Evolutionary conservation across 139 green algal species (phyloP).

Genomic region (Micractinium conductrix): DNA sequence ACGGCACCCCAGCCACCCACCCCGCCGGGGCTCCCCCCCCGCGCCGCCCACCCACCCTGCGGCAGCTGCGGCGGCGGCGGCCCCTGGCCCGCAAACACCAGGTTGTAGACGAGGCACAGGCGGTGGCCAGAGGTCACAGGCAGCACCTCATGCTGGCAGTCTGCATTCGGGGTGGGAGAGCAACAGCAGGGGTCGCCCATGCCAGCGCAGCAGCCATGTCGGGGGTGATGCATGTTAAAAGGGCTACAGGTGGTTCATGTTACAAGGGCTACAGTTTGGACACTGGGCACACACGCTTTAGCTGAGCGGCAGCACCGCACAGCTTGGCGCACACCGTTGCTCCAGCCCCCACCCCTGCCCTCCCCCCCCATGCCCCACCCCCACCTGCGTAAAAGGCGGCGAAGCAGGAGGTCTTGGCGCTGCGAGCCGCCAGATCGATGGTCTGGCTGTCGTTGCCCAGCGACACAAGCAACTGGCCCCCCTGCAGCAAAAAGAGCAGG

Average conservation of each 20-base stretch:
- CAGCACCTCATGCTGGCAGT: neutral
- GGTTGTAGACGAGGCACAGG: neutral
- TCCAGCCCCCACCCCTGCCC: neutral
- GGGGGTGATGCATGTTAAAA: too few relatives aligned
- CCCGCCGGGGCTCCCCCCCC: too few relatives aligned
- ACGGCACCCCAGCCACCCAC: too few relatives aligned
- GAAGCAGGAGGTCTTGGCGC: neutral
- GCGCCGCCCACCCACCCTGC: too few relatives aligned
- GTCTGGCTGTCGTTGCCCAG: neutral
- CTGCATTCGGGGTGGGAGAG: neutral
- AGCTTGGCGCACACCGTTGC: too few relatives aligned
- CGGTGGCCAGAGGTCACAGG: neutral
- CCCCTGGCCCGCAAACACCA: neutral
- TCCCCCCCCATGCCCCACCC: neutral
- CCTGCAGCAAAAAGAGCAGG: neutral
- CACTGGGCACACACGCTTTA: too few relatives aligned
- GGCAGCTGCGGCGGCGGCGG: too few relatives aligned
- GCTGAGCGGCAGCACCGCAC: too few relatives aligned
- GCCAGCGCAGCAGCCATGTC: too few relatives aligned
- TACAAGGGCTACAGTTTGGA: too few relatives aligned
- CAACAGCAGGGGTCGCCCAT: neutral
- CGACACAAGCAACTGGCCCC: neutral
- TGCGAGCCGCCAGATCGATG: neutral
- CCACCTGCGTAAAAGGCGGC: neutral
- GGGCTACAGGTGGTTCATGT: too few relatives aligned